Evolutionary conservation across 257 asterid species (phyloP).

Genomic region (Galeopsis tetrahit): DNA sequence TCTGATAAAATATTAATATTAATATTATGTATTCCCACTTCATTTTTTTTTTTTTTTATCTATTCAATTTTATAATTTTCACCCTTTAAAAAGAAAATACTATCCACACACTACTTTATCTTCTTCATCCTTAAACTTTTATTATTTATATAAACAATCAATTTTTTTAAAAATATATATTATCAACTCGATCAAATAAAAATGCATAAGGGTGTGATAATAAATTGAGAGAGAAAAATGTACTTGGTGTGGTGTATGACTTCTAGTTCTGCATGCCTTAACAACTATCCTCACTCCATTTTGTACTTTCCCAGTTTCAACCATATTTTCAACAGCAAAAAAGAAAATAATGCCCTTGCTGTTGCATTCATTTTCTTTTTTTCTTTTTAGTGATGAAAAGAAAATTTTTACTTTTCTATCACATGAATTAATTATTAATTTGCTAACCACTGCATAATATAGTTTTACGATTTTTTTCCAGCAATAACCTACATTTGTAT

Average conservation of each 20-base stretch:
- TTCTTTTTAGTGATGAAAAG: neutral
- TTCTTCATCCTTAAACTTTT: too few species aligned
- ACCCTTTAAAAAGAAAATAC: too few species aligned
- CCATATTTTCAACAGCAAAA: neutral
- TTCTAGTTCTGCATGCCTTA: conserved; percentile 16
- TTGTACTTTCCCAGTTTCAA: conserved; percentile 25
- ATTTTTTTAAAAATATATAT: too few species aligned
- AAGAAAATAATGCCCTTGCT: neutral
- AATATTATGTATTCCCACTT: too few species aligned
- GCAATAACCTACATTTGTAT: neutral
- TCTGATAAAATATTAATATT: too few species aligned
- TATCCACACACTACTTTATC: too few species aligned
- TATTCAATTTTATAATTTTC: too few species aligned
- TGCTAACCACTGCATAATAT: too few species aligned
- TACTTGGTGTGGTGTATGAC: conserved; percentile 19
- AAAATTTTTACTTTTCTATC: neutral
- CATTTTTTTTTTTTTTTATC: too few species aligned
- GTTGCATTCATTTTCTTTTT: neutral
- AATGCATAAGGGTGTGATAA: neutral
- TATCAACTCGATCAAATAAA: too few species aligned
- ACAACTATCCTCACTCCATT: conserved; percentile 24
- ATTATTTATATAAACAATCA: too few species aligned
- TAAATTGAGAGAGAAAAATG: conserved; percentile 27
- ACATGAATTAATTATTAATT: neutral
- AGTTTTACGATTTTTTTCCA: neutral